Conservation (phyloP, 2,329 filamentous ascomycete species). For the Penicillium italicum region DNA sequence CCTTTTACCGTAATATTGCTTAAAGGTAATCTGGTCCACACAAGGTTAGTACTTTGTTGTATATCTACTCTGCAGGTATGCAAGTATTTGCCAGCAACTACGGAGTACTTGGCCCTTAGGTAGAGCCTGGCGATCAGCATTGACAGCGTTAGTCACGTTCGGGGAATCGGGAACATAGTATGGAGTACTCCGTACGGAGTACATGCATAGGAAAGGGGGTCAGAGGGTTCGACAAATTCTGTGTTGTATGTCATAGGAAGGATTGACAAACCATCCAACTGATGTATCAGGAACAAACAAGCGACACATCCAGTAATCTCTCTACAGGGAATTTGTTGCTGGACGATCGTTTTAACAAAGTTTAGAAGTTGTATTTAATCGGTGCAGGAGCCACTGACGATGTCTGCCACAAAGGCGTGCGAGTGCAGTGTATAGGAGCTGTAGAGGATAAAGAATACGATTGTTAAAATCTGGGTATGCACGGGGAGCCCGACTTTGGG, state of each 20-base stretch:
- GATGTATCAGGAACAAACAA: neutral
- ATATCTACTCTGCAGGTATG: too few relatives aligned
- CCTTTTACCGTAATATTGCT: neutral
- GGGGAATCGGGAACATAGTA: neutral
- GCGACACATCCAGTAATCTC: neutral
- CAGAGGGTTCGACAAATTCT: neutral
- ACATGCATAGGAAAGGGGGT: conserved; percentile 1
- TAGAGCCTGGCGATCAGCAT: neutral
- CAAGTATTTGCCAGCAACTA: neutral
- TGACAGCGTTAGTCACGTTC: neutral
- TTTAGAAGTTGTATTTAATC: neutral
- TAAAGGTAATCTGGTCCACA: neutral
- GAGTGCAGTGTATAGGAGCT: neutral
- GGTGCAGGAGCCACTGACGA: neutral
- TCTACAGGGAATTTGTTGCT: neutral
- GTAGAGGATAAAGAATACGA: neutral
- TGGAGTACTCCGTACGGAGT: neutral
- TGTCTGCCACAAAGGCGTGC: conserved; percentile 1
- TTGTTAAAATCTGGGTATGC: neutral
- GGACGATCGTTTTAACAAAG: neutral
- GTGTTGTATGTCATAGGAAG: too few relatives aligned
- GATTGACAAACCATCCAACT: neutral
- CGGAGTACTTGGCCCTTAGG: neutral
- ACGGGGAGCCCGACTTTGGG: neutral
- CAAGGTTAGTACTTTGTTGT: neutral